Evolutionary conservation across 1,284 basidiomycete genomes (phyloP).

Genomic region (Pseudozyma sp.): DNA sequence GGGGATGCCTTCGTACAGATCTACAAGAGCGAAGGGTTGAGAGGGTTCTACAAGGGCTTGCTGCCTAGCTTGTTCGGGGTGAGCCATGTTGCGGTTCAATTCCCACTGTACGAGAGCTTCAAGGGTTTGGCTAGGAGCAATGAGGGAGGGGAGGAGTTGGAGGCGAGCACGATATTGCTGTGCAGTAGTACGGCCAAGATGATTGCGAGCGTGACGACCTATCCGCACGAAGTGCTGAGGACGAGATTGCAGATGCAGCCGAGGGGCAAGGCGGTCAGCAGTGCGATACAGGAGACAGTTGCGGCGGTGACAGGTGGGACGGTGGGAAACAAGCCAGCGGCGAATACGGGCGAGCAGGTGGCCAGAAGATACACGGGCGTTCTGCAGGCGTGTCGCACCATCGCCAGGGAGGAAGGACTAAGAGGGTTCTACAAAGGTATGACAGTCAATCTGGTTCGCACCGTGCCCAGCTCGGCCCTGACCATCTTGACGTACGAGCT

Average conservation of each 20-base stretch:
- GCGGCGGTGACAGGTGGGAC: not conserved
- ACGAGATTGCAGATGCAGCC: conserved; percentile 67
- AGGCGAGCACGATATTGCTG: conserved; percentile 49
- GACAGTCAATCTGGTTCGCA: conserved; percentile 65
- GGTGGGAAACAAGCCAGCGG: conserved; percentile 8
- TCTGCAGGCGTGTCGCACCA: conserved; percentile 50
- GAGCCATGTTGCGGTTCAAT: conserved; percentile 66
- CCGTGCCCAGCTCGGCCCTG: conserved; percentile 64
- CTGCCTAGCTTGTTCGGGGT: conserved; percentile 64
- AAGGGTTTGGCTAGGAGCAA: conserved; percentile 41
- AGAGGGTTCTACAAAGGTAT: conserved; percentile 66
- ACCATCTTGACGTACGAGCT: conserved; percentile 67
- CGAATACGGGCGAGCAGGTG: not conserved
- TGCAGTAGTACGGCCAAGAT: conserved; percentile 67
- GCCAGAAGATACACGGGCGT: conserved; percentile 54
- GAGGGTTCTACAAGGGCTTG: conserved; percentile 65
- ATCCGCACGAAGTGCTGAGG: conserved; percentile 67
- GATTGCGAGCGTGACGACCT: conserved; percentile 66
- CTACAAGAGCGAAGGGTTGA: conserved; percentile 54
- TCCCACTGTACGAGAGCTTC: conserved; percentile 66
- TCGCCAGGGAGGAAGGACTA: conserved; percentile 57
- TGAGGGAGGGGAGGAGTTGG: conserved; percentile 39
- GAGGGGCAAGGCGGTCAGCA: not conserved
- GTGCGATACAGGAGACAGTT: not conserved
- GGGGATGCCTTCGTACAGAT: conserved; percentile 65